Conservation (phyloP, 2,329 filamentous ascomycete genomes). For the Ilyonectria robusta region DNA sequence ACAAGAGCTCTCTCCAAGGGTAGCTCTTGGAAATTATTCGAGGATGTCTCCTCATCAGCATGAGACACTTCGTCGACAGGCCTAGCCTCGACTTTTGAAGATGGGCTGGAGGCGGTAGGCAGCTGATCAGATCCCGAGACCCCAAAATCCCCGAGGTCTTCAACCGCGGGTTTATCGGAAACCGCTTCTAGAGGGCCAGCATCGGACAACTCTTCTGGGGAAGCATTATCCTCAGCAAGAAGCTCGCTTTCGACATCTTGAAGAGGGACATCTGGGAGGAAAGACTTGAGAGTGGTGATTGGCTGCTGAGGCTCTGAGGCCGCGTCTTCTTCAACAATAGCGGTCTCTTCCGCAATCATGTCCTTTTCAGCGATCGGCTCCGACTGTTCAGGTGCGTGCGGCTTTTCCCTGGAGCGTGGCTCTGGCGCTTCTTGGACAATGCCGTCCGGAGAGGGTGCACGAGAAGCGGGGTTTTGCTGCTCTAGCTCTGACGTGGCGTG, state of each 20-base stretch:
- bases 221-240: background rate
- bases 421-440: background rate
- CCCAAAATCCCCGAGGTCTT: background rate
- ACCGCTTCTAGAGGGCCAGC: too few relatives aligned
- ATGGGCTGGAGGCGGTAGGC: slow-evolving; percentile 10
- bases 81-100: slow-evolving; percentile 12
- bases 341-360: slow-evolving; percentile 8
- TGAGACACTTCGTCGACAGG: slow-evolving; percentile 10
- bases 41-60: slow-evolving; percentile 13
- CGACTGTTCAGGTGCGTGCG: background rate
- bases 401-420: background rate
- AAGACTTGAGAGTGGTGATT: background rate
- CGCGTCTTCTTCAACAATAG: background rate
- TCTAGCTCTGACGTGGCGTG: background rate
- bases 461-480: background rate
- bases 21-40: slow-evolving; percentile 13
- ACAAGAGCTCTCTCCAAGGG: background rate
- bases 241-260: background rate
- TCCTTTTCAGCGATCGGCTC: background rate
- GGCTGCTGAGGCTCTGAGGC: slow-evolving; percentile 5
- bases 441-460: background rate
- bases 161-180: background rate
- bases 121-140: background rate
- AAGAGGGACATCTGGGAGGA: background rate
- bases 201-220: background rate